Conservation (phyloP, 345 rosid genomes). For the Eucalyptus pauciflora region DNA sequence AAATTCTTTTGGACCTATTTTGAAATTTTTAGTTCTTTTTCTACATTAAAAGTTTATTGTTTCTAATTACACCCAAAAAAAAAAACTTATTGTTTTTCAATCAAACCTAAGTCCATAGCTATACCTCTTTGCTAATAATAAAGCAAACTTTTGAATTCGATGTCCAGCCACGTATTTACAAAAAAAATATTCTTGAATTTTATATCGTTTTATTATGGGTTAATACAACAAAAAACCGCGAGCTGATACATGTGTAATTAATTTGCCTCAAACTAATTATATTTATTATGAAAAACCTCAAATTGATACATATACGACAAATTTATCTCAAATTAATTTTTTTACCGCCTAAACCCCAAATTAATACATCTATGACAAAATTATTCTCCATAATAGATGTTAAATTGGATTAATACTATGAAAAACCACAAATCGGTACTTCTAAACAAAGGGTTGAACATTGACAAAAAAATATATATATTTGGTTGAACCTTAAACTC, state of each 20-base stretch:
- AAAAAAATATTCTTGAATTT: neutral
- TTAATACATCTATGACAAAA: too few relatives aligned
- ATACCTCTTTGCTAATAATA: neutral
- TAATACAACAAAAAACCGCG: too few relatives aligned
- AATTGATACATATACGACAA: too few relatives aligned
- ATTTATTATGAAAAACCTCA: too few relatives aligned
- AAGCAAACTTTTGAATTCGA: neutral
- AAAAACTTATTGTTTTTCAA: neutral
- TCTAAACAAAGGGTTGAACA: too few relatives aligned
- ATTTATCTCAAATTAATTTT: too few relatives aligned
- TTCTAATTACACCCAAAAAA: neutral
- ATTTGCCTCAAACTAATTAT: too few relatives aligned
- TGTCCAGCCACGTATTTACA: neutral
- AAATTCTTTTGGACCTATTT: neutral
- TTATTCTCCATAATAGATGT: too few relatives aligned
- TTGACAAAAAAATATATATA: rapidly evolving
- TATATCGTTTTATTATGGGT: neutral
- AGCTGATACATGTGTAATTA: rapidly evolving
- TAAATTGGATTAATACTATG: too few relatives aligned
- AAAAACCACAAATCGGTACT: too few relatives aligned
- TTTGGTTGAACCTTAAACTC: too few relatives aligned
- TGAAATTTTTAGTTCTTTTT: neutral
- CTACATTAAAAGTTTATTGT: neutral
- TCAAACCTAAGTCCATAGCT: neutral
- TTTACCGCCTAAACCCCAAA: too few relatives aligned